These are phyloP conservation scores for Emericellopsis atlantica DNA, from an alignment of 2,329 filamentous ascomycete genomes.

Conservation along the genomic window DNA sequence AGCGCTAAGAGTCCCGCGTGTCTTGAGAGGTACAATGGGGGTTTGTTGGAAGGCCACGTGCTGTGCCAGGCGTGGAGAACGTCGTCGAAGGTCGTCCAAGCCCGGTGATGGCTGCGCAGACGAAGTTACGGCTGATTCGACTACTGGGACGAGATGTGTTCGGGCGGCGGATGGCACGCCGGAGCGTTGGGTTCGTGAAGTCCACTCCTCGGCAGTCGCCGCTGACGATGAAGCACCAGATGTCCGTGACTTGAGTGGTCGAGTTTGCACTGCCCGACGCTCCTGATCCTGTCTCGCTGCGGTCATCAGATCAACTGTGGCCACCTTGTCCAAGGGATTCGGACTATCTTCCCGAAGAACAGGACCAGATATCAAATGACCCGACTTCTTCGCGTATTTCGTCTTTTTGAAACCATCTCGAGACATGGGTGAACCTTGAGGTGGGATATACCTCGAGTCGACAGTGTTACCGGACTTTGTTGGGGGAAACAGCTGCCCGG, in stretches of 20 bases:
- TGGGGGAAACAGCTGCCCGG: conserved; percentile 28
- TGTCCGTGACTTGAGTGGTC: conserved; percentile 7
- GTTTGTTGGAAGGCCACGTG: background rate
- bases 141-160: conserved; percentile 5
- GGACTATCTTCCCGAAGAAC: conserved; percentile 21
- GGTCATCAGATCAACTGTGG: conserved; percentile 35
- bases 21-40: background rate
- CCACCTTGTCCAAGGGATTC: conserved; percentile 29
- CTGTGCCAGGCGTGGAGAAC: background rate
- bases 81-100: conserved; percentile 30
- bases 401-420: conserved; percentile 5
- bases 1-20: background rate
- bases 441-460: background rate
- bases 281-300: conserved; percentile 33
- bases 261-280: conserved; percentile 20
- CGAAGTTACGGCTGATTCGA: conserved; percentile 21
- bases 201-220: background rate
- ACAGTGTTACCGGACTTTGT: background rate
- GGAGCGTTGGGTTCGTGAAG: too few relatives aligned
- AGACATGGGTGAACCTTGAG: background rate
- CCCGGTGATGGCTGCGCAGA: conserved; percentile 38
- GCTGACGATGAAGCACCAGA: background rate
- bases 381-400: conserved; percentile 4
- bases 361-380: conserved; percentile 32
- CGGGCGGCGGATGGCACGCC: conserved; percentile 1